These are phyloP conservation scores for Sporisorium exsertum DNA, from an alignment of 1,284 basidiomycete species.

Conservation along the genomic window DNA sequence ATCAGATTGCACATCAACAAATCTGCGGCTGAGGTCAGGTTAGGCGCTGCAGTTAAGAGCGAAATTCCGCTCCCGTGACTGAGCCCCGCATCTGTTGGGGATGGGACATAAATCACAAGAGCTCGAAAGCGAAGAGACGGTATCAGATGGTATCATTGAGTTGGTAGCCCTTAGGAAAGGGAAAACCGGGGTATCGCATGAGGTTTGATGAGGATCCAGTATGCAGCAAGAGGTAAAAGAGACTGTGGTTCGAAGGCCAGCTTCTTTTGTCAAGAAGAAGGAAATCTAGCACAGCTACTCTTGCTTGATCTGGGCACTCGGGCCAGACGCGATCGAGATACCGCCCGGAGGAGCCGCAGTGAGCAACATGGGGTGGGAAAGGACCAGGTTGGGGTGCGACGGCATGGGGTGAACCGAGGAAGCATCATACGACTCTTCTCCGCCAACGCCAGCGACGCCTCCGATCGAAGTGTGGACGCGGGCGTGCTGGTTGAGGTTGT, in stretches of 20 bases:
- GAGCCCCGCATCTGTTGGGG: neutral
- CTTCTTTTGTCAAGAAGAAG: conserved; percentile 2
- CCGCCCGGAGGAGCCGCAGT: conserved; percentile 35
- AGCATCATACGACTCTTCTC: conserved; percentile 32
- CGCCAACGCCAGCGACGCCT: conserved; percentile 16
- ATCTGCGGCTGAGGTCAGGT: conserved; percentile 16
- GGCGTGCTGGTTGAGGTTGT: conserved; percentile 66
- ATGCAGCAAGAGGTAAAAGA: conserved; percentile 26
- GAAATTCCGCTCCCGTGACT: neutral
- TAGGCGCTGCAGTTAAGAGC: conserved; percentile 8
- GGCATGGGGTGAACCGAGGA: conserved; percentile 37
- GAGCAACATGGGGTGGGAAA: conserved; percentile 45
- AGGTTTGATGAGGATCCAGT: conserved; percentile 31
- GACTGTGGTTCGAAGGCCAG: conserved; percentile 15
- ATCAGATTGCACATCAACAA: neutral
- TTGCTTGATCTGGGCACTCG: conserved; percentile 42
- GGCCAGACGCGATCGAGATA: conserved; percentile 40
- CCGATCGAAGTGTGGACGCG: conserved; percentile 58
- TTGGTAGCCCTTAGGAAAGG: conserved; percentile 3
- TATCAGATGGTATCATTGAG: conserved; percentile 43
- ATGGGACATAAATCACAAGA: neutral
- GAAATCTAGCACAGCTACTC: conserved; percentile 14
- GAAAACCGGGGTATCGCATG: conserved; percentile 38
- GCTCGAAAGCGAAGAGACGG: conserved; percentile 18
- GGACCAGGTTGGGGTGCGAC: conserved; percentile 30